Percentiles rank a stretch among this genome's conserved stretches.
Conservation (phyloP, 1,139 yeast species). For the Scheffersomyces segobiensis region DNA sequence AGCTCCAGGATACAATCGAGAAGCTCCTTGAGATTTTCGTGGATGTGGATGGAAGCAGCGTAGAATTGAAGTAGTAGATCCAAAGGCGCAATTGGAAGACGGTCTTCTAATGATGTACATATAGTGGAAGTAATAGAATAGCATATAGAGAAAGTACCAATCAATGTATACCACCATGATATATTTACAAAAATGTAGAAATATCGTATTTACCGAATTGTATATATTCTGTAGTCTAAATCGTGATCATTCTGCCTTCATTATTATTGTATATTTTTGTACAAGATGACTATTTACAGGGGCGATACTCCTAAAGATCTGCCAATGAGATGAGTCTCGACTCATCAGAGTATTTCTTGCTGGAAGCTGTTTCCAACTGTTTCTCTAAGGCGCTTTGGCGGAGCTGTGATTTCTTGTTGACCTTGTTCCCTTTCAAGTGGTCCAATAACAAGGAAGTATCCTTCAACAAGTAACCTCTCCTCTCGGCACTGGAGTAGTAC, state of each 20-base stretch:
- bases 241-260: not conserved
- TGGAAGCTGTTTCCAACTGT: conserved; percentile 35
- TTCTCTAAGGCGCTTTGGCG: conserved; percentile 29
- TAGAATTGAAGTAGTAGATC: not conserved
- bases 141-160: not conserved
- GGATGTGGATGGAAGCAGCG: conserved; percentile 23
- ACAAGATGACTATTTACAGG: conserved; percentile 1
- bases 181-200: too few relatives aligned
- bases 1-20: conserved; percentile 41
- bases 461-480: conserved; percentile 71
- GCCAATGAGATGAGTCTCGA: conserved; percentile 6
- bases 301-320: not conserved
- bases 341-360: conserved; percentile 20
- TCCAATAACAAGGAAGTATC: conserved; percentile 41
- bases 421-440: conserved; percentile 22
- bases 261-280: not conserved
- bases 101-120: not conserved
- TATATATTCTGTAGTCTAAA: not conserved
- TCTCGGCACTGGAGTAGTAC: conserved; percentile 69
- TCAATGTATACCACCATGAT: too few relatives aligned
- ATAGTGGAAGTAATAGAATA: not conserved
- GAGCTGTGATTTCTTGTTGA: conserved; percentile 12
- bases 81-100: not conserved
- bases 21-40: conserved; percentile 35
- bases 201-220: too few relatives aligned